Base-by-base conservation (phyloP, 2,329 filamentous ascomycete genomes). In the Neoscytalidium dimidiatum region DNA sequence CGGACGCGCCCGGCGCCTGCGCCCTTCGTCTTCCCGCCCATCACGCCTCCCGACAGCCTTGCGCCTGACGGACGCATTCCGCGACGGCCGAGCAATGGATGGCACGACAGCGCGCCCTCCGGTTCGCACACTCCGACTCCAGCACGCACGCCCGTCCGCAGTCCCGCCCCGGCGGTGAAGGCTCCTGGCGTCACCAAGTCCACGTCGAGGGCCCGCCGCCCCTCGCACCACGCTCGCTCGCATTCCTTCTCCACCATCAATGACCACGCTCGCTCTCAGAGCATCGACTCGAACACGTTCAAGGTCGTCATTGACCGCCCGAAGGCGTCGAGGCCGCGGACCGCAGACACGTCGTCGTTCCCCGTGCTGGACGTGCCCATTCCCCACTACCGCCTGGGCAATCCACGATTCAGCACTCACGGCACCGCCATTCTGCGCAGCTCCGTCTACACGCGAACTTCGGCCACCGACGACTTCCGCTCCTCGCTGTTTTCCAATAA, bases 311-410 rank as follows among this genome's bases (percentile, higher is more conserved):
- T 96, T 71, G 90, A 92, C 60, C 86, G 91, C 67, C 86, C 91
- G 9, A 83, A 84, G 14, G 85, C 86, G 31, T 72, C 76, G 44
- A 84, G 86, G 61, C 85, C 88, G 28, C 90, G 85, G 73, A 90
- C 88, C 4, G 83, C 86, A 67, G 87, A 90, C 72, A 86, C 77
- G 19, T 73, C 75, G 44, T 77, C 78, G n/a, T 74, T 82, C 43
- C 88, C 86, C 13, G 79, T 88, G 38, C 81, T 96, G 58, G 86
- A 93, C 69, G 85, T 94, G 48, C 84, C 88, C 23, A 96, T 97
- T 58, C 93, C 94, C 38, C 90, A 91, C 64, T 96, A 94, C 83
- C 89, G 89, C 69, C 82, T 97, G 65, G 94, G 93, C 13, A 91
- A 90, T 1, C 92, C 92, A 19, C 87, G 88, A 66, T 96, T 97